These are phyloP conservation scores for Paraphoma chrysanthemicola DNA, from an alignment of 2,329 filamentous ascomycete species.

Conservation along the genomic window DNA sequence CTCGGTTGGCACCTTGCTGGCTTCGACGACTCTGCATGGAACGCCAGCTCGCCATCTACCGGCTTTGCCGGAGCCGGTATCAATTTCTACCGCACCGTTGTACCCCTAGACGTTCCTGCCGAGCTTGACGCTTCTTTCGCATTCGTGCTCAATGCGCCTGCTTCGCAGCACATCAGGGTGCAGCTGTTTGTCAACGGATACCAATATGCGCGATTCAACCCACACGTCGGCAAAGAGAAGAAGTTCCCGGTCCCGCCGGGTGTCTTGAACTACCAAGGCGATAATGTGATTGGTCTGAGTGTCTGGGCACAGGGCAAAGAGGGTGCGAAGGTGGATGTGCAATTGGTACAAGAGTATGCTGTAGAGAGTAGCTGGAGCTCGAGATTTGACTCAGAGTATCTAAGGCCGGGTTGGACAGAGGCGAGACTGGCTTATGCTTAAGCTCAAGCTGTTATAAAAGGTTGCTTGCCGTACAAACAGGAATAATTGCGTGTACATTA, in stretches of 20 bases:
- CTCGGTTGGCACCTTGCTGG: constrained; percentile 66
- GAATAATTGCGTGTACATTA: too few species aligned
- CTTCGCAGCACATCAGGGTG: constrained; percentile 56
- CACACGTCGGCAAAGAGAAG: constrained; percentile 67
- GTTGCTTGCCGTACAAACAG: too few species aligned
- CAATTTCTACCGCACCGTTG: constrained; percentile 62
- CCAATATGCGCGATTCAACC: constrained; percentile 67
- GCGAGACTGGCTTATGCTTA: constrained; percentile 43
- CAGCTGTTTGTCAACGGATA: constrained; percentile 71
- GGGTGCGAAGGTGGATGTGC: constrained; percentile 58
- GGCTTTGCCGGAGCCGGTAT: constrained; percentile 60
- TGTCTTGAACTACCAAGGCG: constrained; percentile 63
- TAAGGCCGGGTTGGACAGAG: constrained; percentile 60
- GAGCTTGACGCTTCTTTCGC: constrained; percentile 64
- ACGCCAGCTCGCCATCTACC: constrained; percentile 42
- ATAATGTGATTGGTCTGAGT: constrained; percentile 65
- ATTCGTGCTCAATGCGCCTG: constrained; percentile 59
- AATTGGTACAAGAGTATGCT: constrained; percentile 62
- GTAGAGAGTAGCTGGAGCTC: constrained; percentile 62
- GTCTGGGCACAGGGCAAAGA: constrained; percentile 66
- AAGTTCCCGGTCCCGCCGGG: constrained; percentile 67
- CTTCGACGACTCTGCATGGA: constrained; percentile 59
- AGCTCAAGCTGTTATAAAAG: not conserved
- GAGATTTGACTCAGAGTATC: constrained; percentile 55
- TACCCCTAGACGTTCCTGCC: constrained; percentile 59